Base-by-base conservation (phyloP, 441 rosid genomes). In the Francoa sonchifolia region DNA sequence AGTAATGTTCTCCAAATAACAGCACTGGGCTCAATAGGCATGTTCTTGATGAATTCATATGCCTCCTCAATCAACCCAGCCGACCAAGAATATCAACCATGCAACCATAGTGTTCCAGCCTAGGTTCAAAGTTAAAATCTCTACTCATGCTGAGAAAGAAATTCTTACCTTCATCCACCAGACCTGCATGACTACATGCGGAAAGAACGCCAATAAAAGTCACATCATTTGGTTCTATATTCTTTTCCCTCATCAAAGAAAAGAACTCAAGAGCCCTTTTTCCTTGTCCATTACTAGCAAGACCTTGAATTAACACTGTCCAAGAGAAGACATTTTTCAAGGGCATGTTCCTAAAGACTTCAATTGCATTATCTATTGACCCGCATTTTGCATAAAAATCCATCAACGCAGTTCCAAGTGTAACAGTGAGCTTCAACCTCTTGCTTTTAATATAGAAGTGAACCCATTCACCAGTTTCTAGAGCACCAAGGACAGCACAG, bases 251-350 rank as follows among this genome's bases (percentile, higher is more conserved):
- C 68, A 63, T 57, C 48, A 47, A 18, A 19, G 27, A 8, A 36
- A 57, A 63, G 33, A 48, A 48, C 6, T 46, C 31, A 7, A 59
- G 48, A 23, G 66, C 66, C 42, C 44, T 33, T 33, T 39, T 14
- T 2, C 70, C 66, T 22, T 65, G 55, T 9, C 70, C 70, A 17
- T 59, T 55, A 39, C 33, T 42, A 12, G 70, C 66, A 35, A 59
- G 62, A 46, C 66, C 66, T 40, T 55, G 66, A 43, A 65, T 65
- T 27, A 65, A 29, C 39, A 29, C 58, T 14, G 58, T 59, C 69
- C 69, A 64, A 13, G 55, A 19, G 9, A 44, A 50, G 31, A 50
- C 62, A 35, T 54, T 64, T 39, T 54, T 50, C 32, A 9, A 12
- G 17, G 47, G 53, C 61, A 39, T 58, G 37, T 42, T 18, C 31